Conservation (phyloP, 192 early-diverging fungal genomes). For the Phycomyces nitens region DNA sequence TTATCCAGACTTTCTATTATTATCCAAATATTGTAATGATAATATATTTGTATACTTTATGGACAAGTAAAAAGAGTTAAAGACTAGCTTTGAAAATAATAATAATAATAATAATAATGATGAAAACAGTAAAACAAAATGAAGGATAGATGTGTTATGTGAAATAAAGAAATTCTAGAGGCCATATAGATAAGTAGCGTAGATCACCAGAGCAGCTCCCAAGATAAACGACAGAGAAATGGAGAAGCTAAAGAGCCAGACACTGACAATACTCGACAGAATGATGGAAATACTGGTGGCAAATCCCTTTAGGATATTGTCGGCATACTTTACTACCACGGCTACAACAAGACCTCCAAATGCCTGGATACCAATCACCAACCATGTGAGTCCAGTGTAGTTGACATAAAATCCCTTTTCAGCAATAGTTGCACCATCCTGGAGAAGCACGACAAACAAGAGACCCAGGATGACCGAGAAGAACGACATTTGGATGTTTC, state of each 20-base stretch:
- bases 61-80: constrained; percentile 2
- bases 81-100: neutral
- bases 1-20: too few relatives aligned
- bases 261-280: constrained; percentile 77
- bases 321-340: constrained; percentile 93
- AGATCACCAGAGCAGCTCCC: constrained; percentile 67
- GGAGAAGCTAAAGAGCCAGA: constrained; percentile 78
- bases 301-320: constrained; percentile 98
- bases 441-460: constrained; percentile 70
- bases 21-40: too few relatives aligned
- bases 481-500: constrained; percentile 86
- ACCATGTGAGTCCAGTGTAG: constrained; percentile 76
- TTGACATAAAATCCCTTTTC: constrained; percentile 85
- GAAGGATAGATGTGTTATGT: neutral
- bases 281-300: constrained; percentile 95
- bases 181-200: constrained; percentile 72
- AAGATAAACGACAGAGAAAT: constrained; percentile 66
- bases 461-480: constrained; percentile 76
- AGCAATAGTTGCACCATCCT: constrained; percentile 68
- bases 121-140: neutral
- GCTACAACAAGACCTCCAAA: constrained; percentile 91
- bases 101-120: neutral
- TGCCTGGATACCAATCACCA: constrained; percentile 83
- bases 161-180: neutral
- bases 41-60: too few relatives aligned